phyloP scores from a whole-genome alignment of 768 basidiomycete genomes.

The Mycena vulgaris region DNA sequence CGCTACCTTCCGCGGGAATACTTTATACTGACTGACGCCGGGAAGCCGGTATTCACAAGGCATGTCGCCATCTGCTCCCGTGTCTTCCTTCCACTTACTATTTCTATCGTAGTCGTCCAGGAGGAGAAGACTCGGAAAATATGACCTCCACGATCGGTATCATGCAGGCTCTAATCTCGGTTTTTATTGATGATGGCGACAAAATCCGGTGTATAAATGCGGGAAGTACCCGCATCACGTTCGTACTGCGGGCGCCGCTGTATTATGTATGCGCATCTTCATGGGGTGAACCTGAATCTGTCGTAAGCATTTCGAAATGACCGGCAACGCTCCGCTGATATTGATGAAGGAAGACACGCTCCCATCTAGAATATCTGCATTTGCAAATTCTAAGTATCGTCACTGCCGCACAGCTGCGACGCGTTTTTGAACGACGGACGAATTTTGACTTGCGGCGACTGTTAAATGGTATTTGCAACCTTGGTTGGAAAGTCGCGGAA shows the following conservation, averaged over 20 bases:
- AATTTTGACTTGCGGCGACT: slow-evolving; percentile 92
- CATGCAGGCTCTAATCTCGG: slow-evolving; percentile 95
- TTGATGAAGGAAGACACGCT: slow-evolving; percentile 86
- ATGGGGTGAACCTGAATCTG: slow-evolving; percentile 97
- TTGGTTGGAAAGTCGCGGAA: slow-evolving; percentile 1
- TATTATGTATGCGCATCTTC: slow-evolving; percentile 94
- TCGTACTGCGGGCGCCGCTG: slow-evolving; percentile 88
- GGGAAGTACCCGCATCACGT: slow-evolving; percentile 87
- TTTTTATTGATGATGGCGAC: slow-evolving; percentile 95
- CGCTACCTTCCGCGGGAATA: slow-evolving; percentile 80
- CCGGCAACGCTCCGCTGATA: slow-evolving; percentile 44
- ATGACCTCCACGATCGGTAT: slow-evolving; percentile 89
- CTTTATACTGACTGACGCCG: slow-evolving; percentile 94
- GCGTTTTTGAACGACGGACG: slow-evolving; percentile 89
- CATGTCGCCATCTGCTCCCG: slow-evolving; percentile 47
- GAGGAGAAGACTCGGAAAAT: slow-evolving; percentile 72
- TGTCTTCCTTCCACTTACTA: slow-evolving; percentile 20
- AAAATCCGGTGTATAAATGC: slow-evolving; percentile 88
- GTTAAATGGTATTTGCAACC: slow-evolving; percentile 65
- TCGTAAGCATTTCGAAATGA: slow-evolving; percentile 68
- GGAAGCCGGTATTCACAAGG: slow-evolving; percentile 98
- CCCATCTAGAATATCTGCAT: slow-evolving; percentile 96
- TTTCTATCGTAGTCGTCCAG: slow-evolving; percentile 60
- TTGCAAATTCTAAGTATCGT: slow-evolving; percentile 94
- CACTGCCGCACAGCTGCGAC: slow-evolving; percentile 85